Percentiles rank a stretch among this genome's conserved stretches.
These are phyloP conservation scores for Protoeuglena noctilucae DNA, from an alignment of 139 green algal species.

Conservation along the genomic window DNA sequence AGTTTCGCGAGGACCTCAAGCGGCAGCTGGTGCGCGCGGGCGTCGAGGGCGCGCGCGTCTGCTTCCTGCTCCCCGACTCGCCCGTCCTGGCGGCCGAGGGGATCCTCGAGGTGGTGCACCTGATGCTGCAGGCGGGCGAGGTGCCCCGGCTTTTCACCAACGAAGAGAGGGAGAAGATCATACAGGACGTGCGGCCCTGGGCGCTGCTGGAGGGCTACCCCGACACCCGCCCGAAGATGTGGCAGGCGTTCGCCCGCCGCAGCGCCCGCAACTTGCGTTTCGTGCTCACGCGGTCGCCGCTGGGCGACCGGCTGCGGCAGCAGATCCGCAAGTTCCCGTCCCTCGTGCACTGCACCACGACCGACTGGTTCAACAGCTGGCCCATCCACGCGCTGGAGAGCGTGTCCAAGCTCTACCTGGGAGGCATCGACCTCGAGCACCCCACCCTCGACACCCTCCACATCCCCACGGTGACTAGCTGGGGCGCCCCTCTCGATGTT, in stretches of 20 bases:
- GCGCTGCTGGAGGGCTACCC: conserved; percentile 1
- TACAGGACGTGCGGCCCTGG: conserved; percentile 8
- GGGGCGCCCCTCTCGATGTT: no score
- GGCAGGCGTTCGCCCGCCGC: conserved; percentile 12
- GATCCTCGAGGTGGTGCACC: conserved; percentile 26
- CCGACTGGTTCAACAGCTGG: conserved; percentile 20
- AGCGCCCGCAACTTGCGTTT: conserved; percentile 15
- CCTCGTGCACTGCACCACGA: conserved; percentile 22
- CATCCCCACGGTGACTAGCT: no score
- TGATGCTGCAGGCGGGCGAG: conserved; percentile 22
- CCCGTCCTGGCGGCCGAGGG: conserved; percentile 18
- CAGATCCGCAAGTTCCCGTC: conserved; percentile 16
- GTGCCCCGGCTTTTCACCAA: conserved; percentile 19
- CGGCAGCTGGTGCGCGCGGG: conserved; percentile 9
- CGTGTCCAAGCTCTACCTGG: neutral
- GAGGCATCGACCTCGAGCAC: neutral
- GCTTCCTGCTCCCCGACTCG: conserved; percentile 22
- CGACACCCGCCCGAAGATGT: conserved; percentile 11
- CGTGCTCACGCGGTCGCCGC: conserved; percentile 16
- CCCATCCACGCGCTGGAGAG: conserved; percentile 2
- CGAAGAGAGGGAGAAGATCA: conserved; percentile 15
- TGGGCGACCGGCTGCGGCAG: conserved; percentile 20
- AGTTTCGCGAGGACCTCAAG: conserved; percentile 29
- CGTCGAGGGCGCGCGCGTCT: conserved; percentile 6
- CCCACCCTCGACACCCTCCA: no score